Conservation (phyloP, 495 filamentous ascomycete genomes). For the Penicillium coffeae region DNA sequence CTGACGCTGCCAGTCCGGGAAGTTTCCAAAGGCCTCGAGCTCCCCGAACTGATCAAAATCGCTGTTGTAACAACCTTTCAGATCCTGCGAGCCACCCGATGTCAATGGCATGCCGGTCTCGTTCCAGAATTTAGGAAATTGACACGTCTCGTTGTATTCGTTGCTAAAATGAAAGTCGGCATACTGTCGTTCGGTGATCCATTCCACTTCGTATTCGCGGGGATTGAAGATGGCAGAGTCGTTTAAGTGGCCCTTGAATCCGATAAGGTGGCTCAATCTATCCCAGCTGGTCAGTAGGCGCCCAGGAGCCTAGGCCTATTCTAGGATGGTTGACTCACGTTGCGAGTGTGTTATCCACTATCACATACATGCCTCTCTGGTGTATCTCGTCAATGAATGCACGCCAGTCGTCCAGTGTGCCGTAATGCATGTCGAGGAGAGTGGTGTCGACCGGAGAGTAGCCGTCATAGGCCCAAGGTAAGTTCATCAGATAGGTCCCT, state of each 20-base stretch:
- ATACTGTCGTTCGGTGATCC: constrained; percentile 57
- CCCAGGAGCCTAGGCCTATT: not conserved
- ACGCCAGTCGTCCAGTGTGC: constrained; percentile 61
- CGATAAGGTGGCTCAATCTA: constrained; percentile 64
- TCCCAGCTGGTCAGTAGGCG: not conserved
- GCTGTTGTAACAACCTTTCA: constrained; percentile 62
- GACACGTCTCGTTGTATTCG: constrained; percentile 53
- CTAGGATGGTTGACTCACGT: constrained; percentile 46
- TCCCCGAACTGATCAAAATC: constrained; percentile 72
- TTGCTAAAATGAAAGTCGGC: constrained; percentile 62
- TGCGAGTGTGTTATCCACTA: constrained; percentile 68
- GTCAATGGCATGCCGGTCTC: constrained; percentile 55
- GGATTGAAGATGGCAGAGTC: constrained; percentile 56
- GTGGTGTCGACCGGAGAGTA: constrained; percentile 69
- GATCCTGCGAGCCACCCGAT: constrained; percentile 35
- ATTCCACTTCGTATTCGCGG: constrained; percentile 55
- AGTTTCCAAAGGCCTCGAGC: constrained; percentile 64
- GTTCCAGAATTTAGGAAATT: constrained; percentile 64
- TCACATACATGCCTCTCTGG: constrained; percentile 63
- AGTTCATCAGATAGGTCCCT: constrained; percentile 64
- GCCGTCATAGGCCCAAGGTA: constrained; percentile 65
- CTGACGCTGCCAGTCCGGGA: constrained; percentile 63
- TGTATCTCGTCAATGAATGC: constrained; percentile 61
- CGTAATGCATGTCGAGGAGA: constrained; percentile 66
- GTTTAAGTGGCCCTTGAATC: constrained; percentile 64